A percentile compares a stretch with the other conserved stretches of the same genome.
These are phyloP conservation scores for Speleostelium caveatum DNA, from an alignment of 78 protist genomes.

Conservation along the genomic window DNA sequence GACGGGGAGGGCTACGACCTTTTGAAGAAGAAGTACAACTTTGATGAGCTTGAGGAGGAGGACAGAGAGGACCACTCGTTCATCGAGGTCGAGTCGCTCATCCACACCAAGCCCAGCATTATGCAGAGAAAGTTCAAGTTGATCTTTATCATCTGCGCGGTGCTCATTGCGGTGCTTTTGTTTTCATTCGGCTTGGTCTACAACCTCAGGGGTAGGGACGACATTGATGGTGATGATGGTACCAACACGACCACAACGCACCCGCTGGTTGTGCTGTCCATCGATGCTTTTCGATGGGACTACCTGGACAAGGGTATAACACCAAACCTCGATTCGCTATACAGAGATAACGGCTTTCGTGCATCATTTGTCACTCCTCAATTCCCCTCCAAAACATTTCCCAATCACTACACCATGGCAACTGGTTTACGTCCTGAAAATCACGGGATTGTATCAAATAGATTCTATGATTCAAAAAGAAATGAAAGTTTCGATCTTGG, in stretches of 20 bases:
- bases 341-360: neutral
- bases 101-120: neutral
- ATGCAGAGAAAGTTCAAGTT: neutral
- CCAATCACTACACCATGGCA: constrained; percentile 51
- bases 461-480: neutral
- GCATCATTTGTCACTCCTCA: constrained; percentile 29
- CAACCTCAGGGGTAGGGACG: neutral
- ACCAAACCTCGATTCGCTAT: constrained; percentile 14
- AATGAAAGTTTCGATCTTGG: neutral
- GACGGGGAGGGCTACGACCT: too few species aligned
- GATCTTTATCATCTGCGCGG: neutral
- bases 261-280: constrained; percentile 22
- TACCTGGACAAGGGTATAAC: constrained; percentile 11
- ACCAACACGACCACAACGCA: neutral
- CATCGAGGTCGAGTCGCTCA: constrained; percentile 9
- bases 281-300: constrained; percentile 38
- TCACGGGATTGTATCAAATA: constrained; percentile 30
- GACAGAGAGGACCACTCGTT: constrained; percentile 39
- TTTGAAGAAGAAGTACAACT: too few species aligned
- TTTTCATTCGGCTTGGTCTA: neutral
- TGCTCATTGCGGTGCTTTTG: neutral
- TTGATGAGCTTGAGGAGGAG: constrained; percentile 14
- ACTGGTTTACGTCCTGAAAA: constrained; percentile 41
- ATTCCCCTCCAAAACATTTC: constrained; percentile 53
- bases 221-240: neutral